Evolutionary conservation across 345 rosid genomes (phyloP), one percentile per base, ranked within the genome.

Genomic region (Rhizophora mangle): DNA sequence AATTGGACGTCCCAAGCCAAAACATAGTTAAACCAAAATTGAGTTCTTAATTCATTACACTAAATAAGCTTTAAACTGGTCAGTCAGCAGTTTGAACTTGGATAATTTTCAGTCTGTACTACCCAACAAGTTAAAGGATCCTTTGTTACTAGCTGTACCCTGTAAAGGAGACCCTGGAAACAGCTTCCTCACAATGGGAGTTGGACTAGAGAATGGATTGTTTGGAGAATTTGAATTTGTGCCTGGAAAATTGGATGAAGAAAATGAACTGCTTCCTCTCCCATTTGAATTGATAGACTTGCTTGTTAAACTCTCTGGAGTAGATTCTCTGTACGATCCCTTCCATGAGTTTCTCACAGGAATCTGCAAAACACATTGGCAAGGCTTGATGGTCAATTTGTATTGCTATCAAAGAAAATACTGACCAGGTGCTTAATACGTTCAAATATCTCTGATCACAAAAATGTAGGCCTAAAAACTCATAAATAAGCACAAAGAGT

Each of bases 221-320:
- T 68, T 65, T 43, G 77, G 78, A 62, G 85, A 62, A 54, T 71
- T 80, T 27, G 78, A 64, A 56, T 72, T 71, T 46, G 77, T 39
- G 52, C 78, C 52, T 13, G 75, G 71, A 63, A 72, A 60, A 63
- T 52, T 79, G 34, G 74, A 71, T 64, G 79, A 60, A 57, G 87
- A 82, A 39, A 87, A 82, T 26, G 65, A 73, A 69, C 84, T 81
- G 46, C 76, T 82, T 56, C 73, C 83, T 58, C 79, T 71, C 56
- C 91, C 86, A 68, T 87, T 83, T 68, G 91, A 82, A 74, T 79
- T 79, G 69, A 81, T 68, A 30, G 89, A 82, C 73, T 37, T 87
- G 79, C 85, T 87, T 81, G 82, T 76, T 60, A 74, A 73, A 71
- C 78, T 73, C 70, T 82, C 85, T 59, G 91, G 85, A 63, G 88